A percentile compares a stretch with the other conserved stretches of the same genome.
These are phyloP conservation scores for Tolypocladium sp. DNA, from an alignment of 2,329 filamentous ascomycete species.

Conservation along the genomic window DNA sequence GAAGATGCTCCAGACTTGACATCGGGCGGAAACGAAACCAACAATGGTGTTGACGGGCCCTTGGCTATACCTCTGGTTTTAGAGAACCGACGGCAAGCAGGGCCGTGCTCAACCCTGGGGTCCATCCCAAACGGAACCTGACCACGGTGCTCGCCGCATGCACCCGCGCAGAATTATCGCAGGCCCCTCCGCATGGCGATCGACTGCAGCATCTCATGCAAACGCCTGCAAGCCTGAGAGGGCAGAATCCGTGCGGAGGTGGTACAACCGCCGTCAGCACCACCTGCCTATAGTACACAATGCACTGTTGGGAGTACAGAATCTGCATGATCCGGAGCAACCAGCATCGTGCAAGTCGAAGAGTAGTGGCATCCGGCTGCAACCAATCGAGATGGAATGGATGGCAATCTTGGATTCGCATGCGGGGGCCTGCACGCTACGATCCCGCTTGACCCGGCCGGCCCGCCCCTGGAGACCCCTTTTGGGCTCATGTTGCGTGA, in stretches of 20 bases:
- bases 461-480: not conserved
- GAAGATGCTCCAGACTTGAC: not conserved
- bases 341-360: not conserved
- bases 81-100: not conserved
- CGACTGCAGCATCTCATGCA: not conserved
- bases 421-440: not conserved
- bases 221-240: not conserved
- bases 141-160: not conserved
- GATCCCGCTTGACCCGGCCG: not conserved
- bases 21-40: not conserved
- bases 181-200: not conserved
- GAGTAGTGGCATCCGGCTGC: not conserved
- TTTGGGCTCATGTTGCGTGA: not conserved
- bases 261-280: not conserved
- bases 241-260: not conserved
- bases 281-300: not conserved
- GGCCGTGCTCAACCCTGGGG: not conserved
- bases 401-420: not conserved
- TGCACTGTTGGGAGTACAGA: not conserved
- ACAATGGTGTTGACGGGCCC: no score
- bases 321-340: not conserved
- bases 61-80: not conserved
- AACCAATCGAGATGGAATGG: not conserved
- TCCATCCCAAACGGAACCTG: no score
- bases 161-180: not conserved